Percentiles rank a stretch among this genome's conserved stretches.
Evolutionary conservation across 495 filamentous ascomycete genomes (phyloP).

Genomic region (Friedmanniomyces simplex): DNA sequence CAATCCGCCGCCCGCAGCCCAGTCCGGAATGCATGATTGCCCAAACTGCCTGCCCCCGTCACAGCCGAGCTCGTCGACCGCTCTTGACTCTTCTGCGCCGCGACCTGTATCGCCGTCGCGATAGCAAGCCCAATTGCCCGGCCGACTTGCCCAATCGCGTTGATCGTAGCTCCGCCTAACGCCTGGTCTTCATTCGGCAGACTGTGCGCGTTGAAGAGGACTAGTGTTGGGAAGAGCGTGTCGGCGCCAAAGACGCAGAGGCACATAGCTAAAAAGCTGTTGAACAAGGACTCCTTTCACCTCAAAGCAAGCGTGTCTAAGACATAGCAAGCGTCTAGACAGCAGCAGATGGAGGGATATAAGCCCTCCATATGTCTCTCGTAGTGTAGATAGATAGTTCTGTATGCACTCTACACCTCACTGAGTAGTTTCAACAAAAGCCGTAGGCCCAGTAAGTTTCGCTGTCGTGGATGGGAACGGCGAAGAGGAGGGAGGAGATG

Average conservation of each 20-base stretch:
- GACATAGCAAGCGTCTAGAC: too few relatives aligned
- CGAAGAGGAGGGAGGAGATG: conserved; percentile 44
- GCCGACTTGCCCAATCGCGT: conserved; percentile 48
- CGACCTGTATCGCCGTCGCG: conserved; percentile 46
- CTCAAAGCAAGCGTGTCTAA: too few relatives aligned
- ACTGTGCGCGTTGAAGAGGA: conserved; percentile 48
- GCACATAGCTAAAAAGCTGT: conserved; percentile 49
- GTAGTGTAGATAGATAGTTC: too few relatives aligned
- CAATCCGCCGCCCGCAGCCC: conserved; percentile 46
- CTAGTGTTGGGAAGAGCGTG: conserved; percentile 47
- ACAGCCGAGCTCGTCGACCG: conserved; percentile 32
- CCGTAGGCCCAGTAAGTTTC: conserved; percentile 52
- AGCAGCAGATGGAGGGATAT: not conserved
- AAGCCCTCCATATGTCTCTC: not conserved
- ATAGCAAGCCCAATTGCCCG: conserved; percentile 48
- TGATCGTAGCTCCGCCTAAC: conserved; percentile 50
- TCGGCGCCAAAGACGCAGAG: conserved; percentile 51
- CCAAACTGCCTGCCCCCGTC: conserved; percentile 15
- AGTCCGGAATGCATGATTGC: conserved; percentile 33
- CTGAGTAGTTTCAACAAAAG: too few relatives aligned
- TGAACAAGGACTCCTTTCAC: too few relatives aligned
- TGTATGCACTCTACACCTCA: too few relatives aligned
- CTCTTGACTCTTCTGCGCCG: conserved; percentile 33
- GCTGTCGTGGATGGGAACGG: conserved; percentile 42
- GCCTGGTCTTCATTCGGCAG: conserved; percentile 50